Conservation (phyloP, 2,329 filamentous ascomycete genomes). For the Knufia petricola region DNA sequence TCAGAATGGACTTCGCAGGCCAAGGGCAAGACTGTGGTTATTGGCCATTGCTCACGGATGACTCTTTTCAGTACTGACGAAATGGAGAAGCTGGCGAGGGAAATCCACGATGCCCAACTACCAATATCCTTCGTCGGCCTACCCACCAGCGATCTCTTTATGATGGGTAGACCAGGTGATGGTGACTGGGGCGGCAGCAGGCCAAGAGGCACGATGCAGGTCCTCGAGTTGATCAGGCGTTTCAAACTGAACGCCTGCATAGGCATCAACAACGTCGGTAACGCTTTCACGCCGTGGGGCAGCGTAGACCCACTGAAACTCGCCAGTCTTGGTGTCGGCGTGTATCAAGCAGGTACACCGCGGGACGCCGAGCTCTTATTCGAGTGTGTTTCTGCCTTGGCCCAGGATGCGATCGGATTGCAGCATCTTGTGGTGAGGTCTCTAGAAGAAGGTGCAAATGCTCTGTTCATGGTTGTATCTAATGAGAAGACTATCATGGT, state of each 20-base stretch:
- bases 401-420: slow-evolving; percentile 30
- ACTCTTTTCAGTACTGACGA: slow-evolving; percentile 45
- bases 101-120: slow-evolving; percentile 40
- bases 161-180: slow-evolving; percentile 47
- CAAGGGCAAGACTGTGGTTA: slow-evolving; percentile 42
- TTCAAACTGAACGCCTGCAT: slow-evolving; percentile 52
- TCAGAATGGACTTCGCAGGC: slow-evolving; percentile 38
- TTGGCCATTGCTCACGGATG: slow-evolving; percentile 61
- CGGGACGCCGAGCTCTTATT: slow-evolving; percentile 51
- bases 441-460: slow-evolving; percentile 12
- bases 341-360: slow-evolving; percentile 58
- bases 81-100: slow-evolving; percentile 40
- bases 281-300: slow-evolving; percentile 64
- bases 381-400: slow-evolving; percentile 41
- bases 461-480: slow-evolving; percentile 19
- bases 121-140: slow-evolving; percentile 59
- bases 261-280: slow-evolving; percentile 63
- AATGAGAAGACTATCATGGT: slow-evolving; percentile 27
- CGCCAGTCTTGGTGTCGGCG: slow-evolving; percentile 52
- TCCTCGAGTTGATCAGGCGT: slow-evolving; percentile 51
- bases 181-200: slow-evolving; percentile 24
- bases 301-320: slow-evolving; percentile 55
- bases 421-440: background rate
- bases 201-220: slow-evolving; percentile 52
- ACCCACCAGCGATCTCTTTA: slow-evolving; percentile 62